Evolutionary conservation across 1,139 yeast genomes (phyloP), one percentile per base, ranked within the genome.

Genomic region (Groenewaldozyma auringiensis): DNA sequence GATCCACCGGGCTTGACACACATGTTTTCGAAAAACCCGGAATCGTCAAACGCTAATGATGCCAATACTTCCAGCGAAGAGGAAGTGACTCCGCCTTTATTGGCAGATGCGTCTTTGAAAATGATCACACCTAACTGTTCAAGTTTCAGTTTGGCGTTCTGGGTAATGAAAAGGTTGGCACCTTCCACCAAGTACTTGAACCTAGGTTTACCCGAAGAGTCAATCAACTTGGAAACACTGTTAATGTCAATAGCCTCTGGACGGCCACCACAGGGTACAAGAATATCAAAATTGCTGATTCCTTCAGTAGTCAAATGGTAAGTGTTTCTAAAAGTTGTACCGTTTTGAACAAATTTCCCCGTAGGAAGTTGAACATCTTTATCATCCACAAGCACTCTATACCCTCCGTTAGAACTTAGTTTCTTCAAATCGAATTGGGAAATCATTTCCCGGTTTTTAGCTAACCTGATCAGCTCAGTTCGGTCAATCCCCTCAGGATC

Each of bases 201-300:
- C 54, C 78, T 70, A 27, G 86, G 66, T 66, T 83, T 83, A 49
- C 94, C 94, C 6, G 13, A 6, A 36, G 92, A 81, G 63, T 85
- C 87, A 56, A 92, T 79, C 57, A 88, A 78, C 46, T 71, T 71
- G 53, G 74, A 70, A 50, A 89, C 94, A 60, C 85, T 92, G 64
- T 81, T 82, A 53, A 92, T 80, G 65, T 89, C 95, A 66, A 92
- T 83, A 16, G 97, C 95, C 57, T 85, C 92, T 51, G 98, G 98
- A 69, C 98, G 84, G 57, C 98, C 98, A 67, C 98, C 98, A 68
- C 98, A 92, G 49, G 98, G 98, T 41, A 89, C 97, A 68, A 92
- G 88, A 55, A 89, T 74, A 53, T 81, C 79, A 56, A 81, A 76
- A 51, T 83, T 69, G 4, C 14, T 9, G 32, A 45, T 37, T 3